Base-by-base conservation (phyloP, 345 rosid species). In the Salix viminalis region DNA sequence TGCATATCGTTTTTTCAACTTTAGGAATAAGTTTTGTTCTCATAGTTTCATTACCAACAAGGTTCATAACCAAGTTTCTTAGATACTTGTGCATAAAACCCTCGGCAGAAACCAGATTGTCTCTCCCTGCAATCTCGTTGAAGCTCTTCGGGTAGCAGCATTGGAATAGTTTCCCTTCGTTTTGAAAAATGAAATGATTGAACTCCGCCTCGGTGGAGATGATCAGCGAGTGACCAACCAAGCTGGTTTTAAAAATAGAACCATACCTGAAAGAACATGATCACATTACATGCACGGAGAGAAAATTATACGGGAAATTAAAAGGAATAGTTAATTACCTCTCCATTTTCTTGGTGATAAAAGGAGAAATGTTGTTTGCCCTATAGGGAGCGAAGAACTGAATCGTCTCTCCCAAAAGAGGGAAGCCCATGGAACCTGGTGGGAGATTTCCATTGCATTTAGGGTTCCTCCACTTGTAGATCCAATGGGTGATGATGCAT, bases 201-300 rank as follows among this genome's bases (percentile, higher is more conserved):
- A 85, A 76, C 14, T 86, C 87, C 0, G 80, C 71, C 26, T 90
- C 91, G 0, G 86, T 82, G 14, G 87, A 83, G 3, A 86, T 70
- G 28, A 88, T 64, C 15, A 85, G 65, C 26, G 74, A 83, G 5
- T 73, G 71, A 6, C 89, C 88, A 13, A 84, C 79, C 32, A 88
- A 19, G 48, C 50, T 79, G 1, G 89, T 87, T 50, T 81, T 79
- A 79, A 90, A 90, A 65, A 86, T 28, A 2, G 81, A 72, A 1
- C 89, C 89, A 65, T 85, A 70, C 62, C 90, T 88, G 69, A 44
- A 79, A 39, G 13, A 28, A 5, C 21, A 24, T 26, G 28, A 28
- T 1, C 30, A 46, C 32, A 18, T n/a, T 23, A 23, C 12, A 8
- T 5, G 36, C 36, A 34, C 36, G 36, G 4, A 34, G 5, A 34